Evolutionary conservation across 192 early-diverging fungal genomes (phyloP).

Genomic region (Gamsiella multidivaricata): DNA sequence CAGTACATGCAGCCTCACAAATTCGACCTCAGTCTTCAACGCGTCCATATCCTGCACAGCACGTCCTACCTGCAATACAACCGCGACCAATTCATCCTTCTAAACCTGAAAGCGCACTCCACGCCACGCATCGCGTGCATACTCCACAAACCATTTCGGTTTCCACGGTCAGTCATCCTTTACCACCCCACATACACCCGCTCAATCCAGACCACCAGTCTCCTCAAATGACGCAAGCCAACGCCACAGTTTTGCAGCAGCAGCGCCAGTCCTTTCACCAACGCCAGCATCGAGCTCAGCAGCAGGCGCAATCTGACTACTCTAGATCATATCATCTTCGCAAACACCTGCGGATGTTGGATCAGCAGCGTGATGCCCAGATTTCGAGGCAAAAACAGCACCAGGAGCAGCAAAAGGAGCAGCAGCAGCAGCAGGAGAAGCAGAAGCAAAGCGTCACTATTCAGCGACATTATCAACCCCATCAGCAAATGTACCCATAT

Average conservation of each 20-base stretch:
- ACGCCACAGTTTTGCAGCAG: slow-evolving; percentile 16
- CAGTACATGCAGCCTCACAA: too few relatives aligned
- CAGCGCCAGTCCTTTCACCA: slow-evolving; percentile 37
- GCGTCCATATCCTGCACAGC: neutral
- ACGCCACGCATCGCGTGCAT: neutral
- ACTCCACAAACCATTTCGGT: neutral
- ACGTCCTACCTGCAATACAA: slow-evolving; percentile 4
- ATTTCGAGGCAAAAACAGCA: too few relatives aligned
- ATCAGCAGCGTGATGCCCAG: slow-evolving; percentile 35
- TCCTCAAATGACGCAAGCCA: neutral
- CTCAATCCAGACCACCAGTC: slow-evolving; percentile 3
- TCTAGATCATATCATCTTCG: slow-evolving; percentile 43
- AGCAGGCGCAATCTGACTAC: slow-evolving; percentile 33
- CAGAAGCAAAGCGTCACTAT: slow-evolving; percentile 20
- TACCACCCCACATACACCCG: neutral
- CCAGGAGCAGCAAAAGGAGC: too few relatives aligned
- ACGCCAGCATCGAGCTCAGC: slow-evolving; percentile 33
- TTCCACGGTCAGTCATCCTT: neutral
- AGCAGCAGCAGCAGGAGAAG: slow-evolving; percentile 34
- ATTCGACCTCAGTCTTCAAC: too few relatives aligned
- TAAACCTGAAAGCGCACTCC: neutral
- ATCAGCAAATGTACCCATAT: slow-evolving; percentile 40
- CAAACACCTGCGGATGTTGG: slow-evolving; percentile 47
- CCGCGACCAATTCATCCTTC: slow-evolving; percentile 21
- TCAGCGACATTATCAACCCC: slow-evolving; percentile 42